Percentiles rank a stretch among this genome's conserved stretches.
These are phyloP conservation scores for Venturia oleaginea DNA, from an alignment of 2,329 filamentous ascomycete species.

Conservation along the genomic window DNA sequence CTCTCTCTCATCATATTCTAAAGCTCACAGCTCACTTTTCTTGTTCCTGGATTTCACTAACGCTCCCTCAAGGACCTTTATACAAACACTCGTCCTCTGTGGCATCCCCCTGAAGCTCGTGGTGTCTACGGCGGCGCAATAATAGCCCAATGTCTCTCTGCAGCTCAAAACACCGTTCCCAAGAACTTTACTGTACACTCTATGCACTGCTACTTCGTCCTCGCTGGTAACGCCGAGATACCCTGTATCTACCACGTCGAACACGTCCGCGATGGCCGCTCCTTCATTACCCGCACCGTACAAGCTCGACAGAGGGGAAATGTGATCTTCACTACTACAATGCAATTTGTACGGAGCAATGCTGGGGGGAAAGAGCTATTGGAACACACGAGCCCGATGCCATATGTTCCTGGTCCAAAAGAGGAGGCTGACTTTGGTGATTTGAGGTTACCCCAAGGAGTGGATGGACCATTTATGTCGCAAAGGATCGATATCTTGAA, in stretches of 20 bases:
- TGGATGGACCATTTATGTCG: conserved; percentile 47
- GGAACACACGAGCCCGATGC: conserved; percentile 54
- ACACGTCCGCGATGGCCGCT: conserved; percentile 79
- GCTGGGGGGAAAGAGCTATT: conserved; percentile 49
- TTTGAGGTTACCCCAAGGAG: conserved; percentile 21
- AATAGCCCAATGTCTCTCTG: conserved; percentile 83
- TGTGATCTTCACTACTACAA: conserved; percentile 91
- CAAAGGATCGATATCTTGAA: conserved; percentile 38
- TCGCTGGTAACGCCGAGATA: conserved; percentile 74
- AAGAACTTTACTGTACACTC: conserved; percentile 76
- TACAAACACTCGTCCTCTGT: conserved; percentile 84
- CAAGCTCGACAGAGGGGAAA: conserved; percentile 82
- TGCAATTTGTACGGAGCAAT: conserved; percentile 70
- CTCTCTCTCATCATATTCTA: not conserved
- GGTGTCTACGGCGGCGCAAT: conserved; percentile 91
- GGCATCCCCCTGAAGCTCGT: conserved; percentile 84
- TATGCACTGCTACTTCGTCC: conserved; percentile 98
- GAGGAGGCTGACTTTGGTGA: conserved; percentile 27
- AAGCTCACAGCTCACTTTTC: not conserved
- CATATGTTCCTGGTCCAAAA: conserved; percentile 36
- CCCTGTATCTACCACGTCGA: conserved; percentile 95
- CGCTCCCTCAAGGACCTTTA: conserved; percentile 63
- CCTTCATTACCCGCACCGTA: conserved; percentile 89
- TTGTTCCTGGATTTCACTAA: not conserved
- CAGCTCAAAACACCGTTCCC: conserved; percentile 81